Evolutionary conservation across 2,329 filamentous ascomycete species (phyloP), one percentile per base, ranked within the genome.

Genomic region (Pseudogymnoascus sp.): DNA sequence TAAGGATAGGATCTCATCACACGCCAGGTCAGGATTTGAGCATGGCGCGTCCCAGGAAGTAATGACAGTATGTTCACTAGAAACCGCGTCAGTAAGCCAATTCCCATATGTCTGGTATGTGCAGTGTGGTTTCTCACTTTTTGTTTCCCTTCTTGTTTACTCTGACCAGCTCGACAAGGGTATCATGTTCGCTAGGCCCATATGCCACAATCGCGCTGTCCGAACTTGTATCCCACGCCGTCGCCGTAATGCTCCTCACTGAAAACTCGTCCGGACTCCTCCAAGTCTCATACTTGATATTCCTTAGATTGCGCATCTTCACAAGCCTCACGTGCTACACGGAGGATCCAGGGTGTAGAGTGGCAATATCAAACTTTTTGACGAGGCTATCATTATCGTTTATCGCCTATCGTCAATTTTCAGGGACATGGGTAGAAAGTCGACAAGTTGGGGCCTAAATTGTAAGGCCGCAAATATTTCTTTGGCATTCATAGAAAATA

Each of bases 1-100:
- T 63, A 97, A 77, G 71, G 82, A 86, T 62, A 96, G 76, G 64
- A 97, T 82, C 67, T 82, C 82, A 76, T 99, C 94, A 70, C 85
- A 85, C 61, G 80, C 74, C 67, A 96, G 77, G 70, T 92, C 86
- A 65, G 91, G 90, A 65, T 85, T 84, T 62, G 91, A 90, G 71
- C 87, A 91, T 63, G 87, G 88, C 16, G 91, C 90, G 77, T 96
- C 90, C 94, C 94, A 99, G 40, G 89, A 90, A 63, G 92, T 88
- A 70, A 97, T 74, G 38, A 71, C 63, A 63, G 67, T 73, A 71
- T 71, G 75, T 73, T 73, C 70, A 63, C 75, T 78, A 65, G 47
- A 62, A 53, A 59, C 11, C 47, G 4, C 10, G 59, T 60, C 38
- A 38, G 59, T 42, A 38, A 40, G 7, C 10, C 8, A 63, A 68